phyloP scores from a whole-genome alignment of 2,329 filamentous ascomycete genomes.

The Pseudocercospora eumusae region DNA sequence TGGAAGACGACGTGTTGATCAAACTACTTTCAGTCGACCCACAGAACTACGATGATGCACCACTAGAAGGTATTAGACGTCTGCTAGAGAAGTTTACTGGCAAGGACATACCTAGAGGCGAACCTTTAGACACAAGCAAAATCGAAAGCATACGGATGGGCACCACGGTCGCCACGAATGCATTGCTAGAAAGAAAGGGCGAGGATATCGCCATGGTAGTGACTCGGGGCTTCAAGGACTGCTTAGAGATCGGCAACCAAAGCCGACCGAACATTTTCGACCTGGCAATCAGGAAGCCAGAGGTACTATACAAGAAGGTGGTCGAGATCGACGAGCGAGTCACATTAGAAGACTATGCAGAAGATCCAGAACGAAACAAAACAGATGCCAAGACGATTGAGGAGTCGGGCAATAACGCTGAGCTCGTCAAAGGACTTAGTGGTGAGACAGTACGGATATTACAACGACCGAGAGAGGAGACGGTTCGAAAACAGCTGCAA shows the following conservation, averaged over 20 bases:
- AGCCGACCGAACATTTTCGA: slow-evolving; percentile 88
- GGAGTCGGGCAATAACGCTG: slow-evolving; percentile 48
- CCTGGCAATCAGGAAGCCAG: slow-evolving; percentile 80
- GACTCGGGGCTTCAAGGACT: slow-evolving; percentile 85
- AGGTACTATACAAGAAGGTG: slow-evolving; percentile 80
- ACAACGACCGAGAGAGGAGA: slow-evolving; percentile 59
- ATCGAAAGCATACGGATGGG: slow-evolving; percentile 96
- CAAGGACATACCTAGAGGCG: slow-evolving; percentile 74
- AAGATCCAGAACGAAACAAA: slow-evolving; percentile 70
- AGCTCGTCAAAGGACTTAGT: slow-evolving; percentile 69
- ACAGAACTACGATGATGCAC: slow-evolving; percentile 85
- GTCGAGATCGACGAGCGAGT: slow-evolving; percentile 91
- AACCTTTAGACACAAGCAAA: slow-evolving; percentile 74
- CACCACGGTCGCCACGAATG: slow-evolving; percentile 92
- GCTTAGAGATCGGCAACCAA: slow-evolving; percentile 86
- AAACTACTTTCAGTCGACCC: slow-evolving; percentile 90
- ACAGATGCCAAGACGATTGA: slow-evolving; percentile 58
- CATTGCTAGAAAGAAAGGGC: slow-evolving; percentile 84
- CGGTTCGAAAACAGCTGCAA: slow-evolving; percentile 63
- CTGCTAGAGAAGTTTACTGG: slow-evolving; percentile 76
- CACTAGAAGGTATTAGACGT: slow-evolving; percentile 84
- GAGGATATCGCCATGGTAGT: slow-evolving; percentile 86
- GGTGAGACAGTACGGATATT: slow-evolving; percentile 74
- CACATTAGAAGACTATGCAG: slow-evolving; percentile 87
- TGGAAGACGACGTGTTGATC: slow-evolving; percentile 75